phyloP scores from a whole-genome alignment of 2,329 filamentous ascomycete genomes.

The Diplocarpon mali region DNA sequence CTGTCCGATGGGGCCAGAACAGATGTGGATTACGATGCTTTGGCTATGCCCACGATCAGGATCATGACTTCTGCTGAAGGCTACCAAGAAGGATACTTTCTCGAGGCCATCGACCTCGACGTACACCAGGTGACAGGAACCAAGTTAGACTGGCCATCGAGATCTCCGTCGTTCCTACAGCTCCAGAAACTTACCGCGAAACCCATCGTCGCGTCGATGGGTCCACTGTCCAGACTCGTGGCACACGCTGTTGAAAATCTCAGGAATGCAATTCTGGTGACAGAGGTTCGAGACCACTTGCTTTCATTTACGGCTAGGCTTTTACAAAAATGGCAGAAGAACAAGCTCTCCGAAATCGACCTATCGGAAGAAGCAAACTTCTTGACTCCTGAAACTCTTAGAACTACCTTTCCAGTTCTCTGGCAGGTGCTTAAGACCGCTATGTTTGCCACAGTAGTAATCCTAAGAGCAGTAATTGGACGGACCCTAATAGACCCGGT shows the following conservation, averaged over 20 bases:
- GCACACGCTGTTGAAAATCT: conserved; percentile 50
- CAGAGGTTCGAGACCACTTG: conserved; percentile 40
- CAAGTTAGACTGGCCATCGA: conserved; percentile 47
- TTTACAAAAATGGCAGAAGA: conserved; percentile 55
- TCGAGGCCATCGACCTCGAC: conserved; percentile 51
- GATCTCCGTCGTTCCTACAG: conserved; percentile 45
- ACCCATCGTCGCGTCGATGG: conserved; percentile 48
- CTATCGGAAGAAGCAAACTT: conserved; percentile 45
- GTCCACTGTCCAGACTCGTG: conserved; percentile 50
- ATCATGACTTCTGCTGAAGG: conserved; percentile 50
- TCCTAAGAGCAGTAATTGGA: conserved; percentile 47
- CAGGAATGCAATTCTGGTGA: conserved; percentile 32
- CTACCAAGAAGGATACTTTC: conserved; percentile 52
- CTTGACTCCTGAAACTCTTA: conserved; percentile 45
- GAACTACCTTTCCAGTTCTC: conserved; percentile 47
- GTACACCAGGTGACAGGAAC: conserved; percentile 37
- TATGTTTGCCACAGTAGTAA: conserved; percentile 53
- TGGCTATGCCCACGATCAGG: conserved; percentile 47
- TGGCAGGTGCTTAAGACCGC: conserved; percentile 55
- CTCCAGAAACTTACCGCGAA: conserved; percentile 44
- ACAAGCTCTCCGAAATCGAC: conserved; percentile 57
- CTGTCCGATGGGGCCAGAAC: conserved; percentile 41
- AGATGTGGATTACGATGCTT: conserved; percentile 44
- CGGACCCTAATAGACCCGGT: conserved; percentile 44
- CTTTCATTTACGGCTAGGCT: conserved; percentile 34